Conservation (phyloP, 805 yeast species). For the Saturnispora sekii region DNA sequence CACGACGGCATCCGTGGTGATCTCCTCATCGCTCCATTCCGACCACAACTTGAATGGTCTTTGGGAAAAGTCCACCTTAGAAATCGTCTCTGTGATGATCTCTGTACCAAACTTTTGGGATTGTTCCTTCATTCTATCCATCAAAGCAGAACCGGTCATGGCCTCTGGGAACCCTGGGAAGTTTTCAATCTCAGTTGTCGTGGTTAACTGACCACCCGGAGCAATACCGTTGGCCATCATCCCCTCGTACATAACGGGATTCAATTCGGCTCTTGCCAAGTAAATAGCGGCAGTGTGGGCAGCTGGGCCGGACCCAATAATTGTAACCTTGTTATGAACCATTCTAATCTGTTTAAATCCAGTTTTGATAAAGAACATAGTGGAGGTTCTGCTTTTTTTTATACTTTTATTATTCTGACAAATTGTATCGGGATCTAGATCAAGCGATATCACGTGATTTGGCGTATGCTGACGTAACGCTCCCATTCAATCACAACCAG, state of each 20-base stretch:
- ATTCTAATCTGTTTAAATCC: conserved; percentile 29
- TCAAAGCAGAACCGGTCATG: conserved; percentile 73
- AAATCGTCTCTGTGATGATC: conserved; percentile 87
- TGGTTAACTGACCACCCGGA: conserved; percentile 98
- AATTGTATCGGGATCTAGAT: neutral
- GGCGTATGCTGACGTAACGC: conserved; percentile 26
- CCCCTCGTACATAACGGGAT: conserved; percentile 92
- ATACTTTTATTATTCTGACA: neutral
- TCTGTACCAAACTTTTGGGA: conserved; percentile 84
- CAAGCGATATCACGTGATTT: neutral
- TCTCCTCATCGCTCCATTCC: conserved; percentile 83
- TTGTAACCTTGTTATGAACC: conserved; percentile 79
- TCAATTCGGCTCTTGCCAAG: conserved; percentile 90
- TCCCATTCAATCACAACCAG: conserved; percentile 27
- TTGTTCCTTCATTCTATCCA: conserved; percentile 92
- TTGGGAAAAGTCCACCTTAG: conserved; percentile 80
- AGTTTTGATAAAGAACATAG: neutral
- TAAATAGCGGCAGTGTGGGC: conserved; percentile 99
- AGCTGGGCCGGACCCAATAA: conserved; percentile 97
- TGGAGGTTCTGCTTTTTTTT: neutral
- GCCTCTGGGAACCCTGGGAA: conserved; percentile 99
- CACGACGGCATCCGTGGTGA: conserved; percentile 86
- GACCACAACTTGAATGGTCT: conserved; percentile 97
- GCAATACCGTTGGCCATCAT: conserved; percentile 96
- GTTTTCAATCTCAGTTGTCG: conserved; percentile 97